Base-by-base conservation (phyloP, 768 basidiomycete genomes). In the Filobasidium wieringae region DNA sequence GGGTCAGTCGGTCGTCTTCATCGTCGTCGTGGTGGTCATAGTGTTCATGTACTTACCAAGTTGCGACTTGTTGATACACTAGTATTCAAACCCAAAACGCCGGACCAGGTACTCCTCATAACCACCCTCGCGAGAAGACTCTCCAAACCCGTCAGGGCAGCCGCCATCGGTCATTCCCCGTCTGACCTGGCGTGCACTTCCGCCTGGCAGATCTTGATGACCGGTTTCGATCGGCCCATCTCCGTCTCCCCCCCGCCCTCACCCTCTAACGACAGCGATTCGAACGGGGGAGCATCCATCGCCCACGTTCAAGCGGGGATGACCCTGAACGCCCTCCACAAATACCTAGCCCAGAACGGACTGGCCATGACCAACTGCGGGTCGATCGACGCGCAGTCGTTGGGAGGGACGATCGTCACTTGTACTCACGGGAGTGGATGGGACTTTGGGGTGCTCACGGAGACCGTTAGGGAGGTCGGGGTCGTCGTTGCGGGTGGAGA, bases 391-490 rank as follows among this genome's bases (percentile, higher is more conserved):
- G 91, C 95, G 72, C 93, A 96, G 73, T 88, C 90, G 2, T 79
- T 99, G 63, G 92, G 82, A 27, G 95, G 95, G 41, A 82, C 91
- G 65, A 79, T 97, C 67, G 84, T 89, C 14, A 99, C 95, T 61
- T 89, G 89, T 7, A 92, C 92, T 0, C 95, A 99, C 77, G 95
- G 92, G 53, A 84, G 88, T 12, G 93, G 95, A 39, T 78, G 86
- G 58, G 68, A 75, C 41, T 92, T 80, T 75, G 82, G 82, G 54
- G 86, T 88, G 61, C 81, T 96, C 62, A 55, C 43, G 9, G 27
- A 27, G 7, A 27, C 41, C 15, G 59, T 60, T 4, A 36, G 51
- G 37, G 53, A 50, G 31, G 27, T 60, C 15, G 37, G 36, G 7
- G 29, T 60, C 19, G 43, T 47, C n/a, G 43, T 40, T 9, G 31